Base-by-base conservation (phyloP, 371 early-diverging fungal species). In the Mortierella sp. region DNA sequence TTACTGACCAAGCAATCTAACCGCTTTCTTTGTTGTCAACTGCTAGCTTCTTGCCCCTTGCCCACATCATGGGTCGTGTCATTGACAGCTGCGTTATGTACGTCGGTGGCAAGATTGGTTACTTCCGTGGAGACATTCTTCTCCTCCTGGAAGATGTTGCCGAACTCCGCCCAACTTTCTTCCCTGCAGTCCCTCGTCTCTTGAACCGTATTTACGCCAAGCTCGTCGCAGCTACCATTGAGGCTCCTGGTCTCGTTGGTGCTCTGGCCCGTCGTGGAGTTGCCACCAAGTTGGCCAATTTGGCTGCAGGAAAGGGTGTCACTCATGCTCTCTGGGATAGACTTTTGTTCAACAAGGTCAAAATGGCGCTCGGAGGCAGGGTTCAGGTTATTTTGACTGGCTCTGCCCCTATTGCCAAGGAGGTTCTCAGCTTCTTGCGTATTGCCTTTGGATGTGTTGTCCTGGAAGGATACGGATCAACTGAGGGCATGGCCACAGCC, bases 121-220 rank as follows among this genome's bases (percentile, higher is more conserved):
- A 92, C 81, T 97, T 79, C 84, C 85, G 94, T 48, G 98, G 98
- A 42, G 92, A 95, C 78, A 85, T 89, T 51, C 84, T 87, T 26
- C 80, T 85, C n/a, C 74, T 98, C 19, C 81, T 95, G 47, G 93
- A 95, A 48, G 99, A 98, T 80, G 82, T 94, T 67, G 83, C 84
- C 21, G 81, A 86, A 18, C 87, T 95, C 41, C 83, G 84, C 46
- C 99, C 99, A 5, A 94, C 93, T 24, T 74, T 94, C 69, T 92
- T 98, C 79, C 82, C 83, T 59, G 89, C 94, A n/a, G 98, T 98
- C 10, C 98, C 99, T 6, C 85, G 97, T 21, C 86, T 98, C 34
- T 86, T 96, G 58, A 96, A 95, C 87, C 84, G 95, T 42, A 89
- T 99, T 65, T 90, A 96, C 80, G 92, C 89, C 80, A 90, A 88